Percentiles rank a stretch among this genome's conserved stretches.
Conservation (phyloP, 169 alveolate genomes). For the Cystoisospora suis region DNA sequence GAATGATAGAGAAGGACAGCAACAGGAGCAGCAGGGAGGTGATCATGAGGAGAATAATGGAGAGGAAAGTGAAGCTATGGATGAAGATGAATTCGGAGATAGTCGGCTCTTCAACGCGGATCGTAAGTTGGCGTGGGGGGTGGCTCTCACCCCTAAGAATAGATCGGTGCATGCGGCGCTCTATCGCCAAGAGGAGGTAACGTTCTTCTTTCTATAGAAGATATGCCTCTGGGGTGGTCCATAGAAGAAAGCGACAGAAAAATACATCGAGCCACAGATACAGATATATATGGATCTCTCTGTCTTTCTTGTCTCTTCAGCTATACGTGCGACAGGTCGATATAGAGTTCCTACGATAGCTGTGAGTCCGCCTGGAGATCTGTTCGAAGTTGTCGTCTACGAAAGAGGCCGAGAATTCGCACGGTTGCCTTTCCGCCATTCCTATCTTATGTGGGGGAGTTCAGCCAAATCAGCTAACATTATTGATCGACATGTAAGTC, state of each 20-base stretch:
- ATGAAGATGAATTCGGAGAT: no score
- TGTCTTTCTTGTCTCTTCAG: not conserved
- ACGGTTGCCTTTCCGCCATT: slow-evolving; percentile 31
- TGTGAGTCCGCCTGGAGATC: slow-evolving; percentile 45
- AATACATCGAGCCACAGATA: not conserved
- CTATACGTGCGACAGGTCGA: slow-evolving; percentile 29
- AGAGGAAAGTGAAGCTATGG: no score
- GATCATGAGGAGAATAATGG: not conserved
- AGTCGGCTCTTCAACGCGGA: no score
- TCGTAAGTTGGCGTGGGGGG: no score
- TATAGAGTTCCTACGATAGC: slow-evolving; percentile 52
- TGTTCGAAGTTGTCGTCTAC: slow-evolving; percentile 23
- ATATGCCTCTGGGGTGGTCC: no score
- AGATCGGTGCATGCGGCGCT: no score
- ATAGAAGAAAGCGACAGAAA: no score
- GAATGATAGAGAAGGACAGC: not conserved
- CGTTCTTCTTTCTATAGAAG: no score
- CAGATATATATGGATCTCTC: not conserved
- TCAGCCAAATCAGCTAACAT: slow-evolving; percentile 23
- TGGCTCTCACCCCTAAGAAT: no score
- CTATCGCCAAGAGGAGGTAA: no score
- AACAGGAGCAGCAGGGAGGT: not conserved
- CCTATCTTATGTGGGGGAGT: slow-evolving; percentile 42
- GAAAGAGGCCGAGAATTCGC: slow-evolving; percentile 49
- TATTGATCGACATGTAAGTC: slow-evolving; percentile 44